Base-by-base conservation (phyloP, 2,329 filamentous ascomycete genomes). In the Hyphodiscus sp. region DNA sequence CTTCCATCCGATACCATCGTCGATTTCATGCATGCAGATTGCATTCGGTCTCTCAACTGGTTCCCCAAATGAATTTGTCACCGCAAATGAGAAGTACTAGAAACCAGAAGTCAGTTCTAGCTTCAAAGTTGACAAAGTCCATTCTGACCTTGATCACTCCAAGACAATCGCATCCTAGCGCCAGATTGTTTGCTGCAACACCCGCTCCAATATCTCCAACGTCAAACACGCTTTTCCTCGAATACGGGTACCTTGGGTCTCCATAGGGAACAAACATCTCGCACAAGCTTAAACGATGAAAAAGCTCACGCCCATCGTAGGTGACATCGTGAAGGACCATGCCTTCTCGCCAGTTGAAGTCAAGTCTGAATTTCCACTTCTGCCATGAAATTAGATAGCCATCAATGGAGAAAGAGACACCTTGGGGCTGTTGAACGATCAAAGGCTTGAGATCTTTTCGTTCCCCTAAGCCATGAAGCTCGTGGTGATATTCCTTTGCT, bases 1-100 rank as follows among this genome's bases (percentile, higher is more conserved):
- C 64, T 87, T 87, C 82, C 83, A 87, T 7, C 77, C 75, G 43
- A 87, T 85, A 4, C 85, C 85, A 50, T 81, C 78, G 60, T 88
- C 33, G 63, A 86, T 80, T 65, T 88, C 85, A 63, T 87, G 85
- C 2, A 87, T 70, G 62, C 85, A 88, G 52, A 87, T 73, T 6
- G 84, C 82, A 57, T 87, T 87, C 16, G 75, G 75, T 23, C 75
- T 73, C 1, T 73, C 61, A 9, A 73, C 75, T 0, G 81, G 76
- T 46, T 76, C 74, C 2, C 84, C 85, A 47, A 80, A 70, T 5
- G 76, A 65, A 11, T 74, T 72, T 0, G 79, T 74, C 41, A 81
- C 71, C 20, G 82, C 71, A 1, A 74, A 76, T 52, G 83, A 75
- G 58, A 84, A 82, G 61, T 84, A 84, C 62, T 73, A 16, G 63